Evolutionary conservation across 306 rosid species (phyloP).

Genomic region (Malus domestica): DNA sequence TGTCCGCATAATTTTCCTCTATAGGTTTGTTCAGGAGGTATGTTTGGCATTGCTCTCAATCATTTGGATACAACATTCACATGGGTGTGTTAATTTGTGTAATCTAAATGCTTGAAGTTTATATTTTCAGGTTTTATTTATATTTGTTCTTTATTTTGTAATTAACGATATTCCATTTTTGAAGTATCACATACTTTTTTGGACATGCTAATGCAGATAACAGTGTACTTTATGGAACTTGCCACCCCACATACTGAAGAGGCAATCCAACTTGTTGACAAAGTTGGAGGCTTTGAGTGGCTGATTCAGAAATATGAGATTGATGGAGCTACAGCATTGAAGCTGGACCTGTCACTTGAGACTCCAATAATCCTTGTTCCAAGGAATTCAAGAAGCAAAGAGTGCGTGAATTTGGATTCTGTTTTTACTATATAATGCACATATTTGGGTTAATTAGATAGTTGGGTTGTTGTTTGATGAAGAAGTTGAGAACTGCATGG

Average conservation of each 20-base stretch:
- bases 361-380: constrained; percentile 92
- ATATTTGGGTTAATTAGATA: background rate
- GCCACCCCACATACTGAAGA: constrained; percentile 84
- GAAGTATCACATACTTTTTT: background rate
- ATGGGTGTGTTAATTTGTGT: background rate
- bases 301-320: constrained; percentile 88
- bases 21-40: constrained; percentile 99
- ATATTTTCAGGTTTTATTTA: constrained; percentile 8
- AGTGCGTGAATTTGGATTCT: constrained; percentile 46
- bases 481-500: background rate
- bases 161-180: background rate
- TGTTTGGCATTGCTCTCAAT: constrained; percentile 9
- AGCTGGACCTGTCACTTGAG: constrained; percentile 92
- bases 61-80: background rate
- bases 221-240: constrained; percentile 87
- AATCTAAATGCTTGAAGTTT: background rate
- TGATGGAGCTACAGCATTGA: constrained; percentile 86
- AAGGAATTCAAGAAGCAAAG: constrained; percentile 75
- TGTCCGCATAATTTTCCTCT: constrained; percentile 89
- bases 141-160: background rate
- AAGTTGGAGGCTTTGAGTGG: constrained; percentile 98
- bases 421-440: constrained; percentile 1
- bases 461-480: background rate
- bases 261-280: constrained; percentile 91
- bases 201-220: constrained; percentile 47